Conservation (phyloP, 2,329 filamentous ascomycete species). For the Nemania sp. region DNA sequence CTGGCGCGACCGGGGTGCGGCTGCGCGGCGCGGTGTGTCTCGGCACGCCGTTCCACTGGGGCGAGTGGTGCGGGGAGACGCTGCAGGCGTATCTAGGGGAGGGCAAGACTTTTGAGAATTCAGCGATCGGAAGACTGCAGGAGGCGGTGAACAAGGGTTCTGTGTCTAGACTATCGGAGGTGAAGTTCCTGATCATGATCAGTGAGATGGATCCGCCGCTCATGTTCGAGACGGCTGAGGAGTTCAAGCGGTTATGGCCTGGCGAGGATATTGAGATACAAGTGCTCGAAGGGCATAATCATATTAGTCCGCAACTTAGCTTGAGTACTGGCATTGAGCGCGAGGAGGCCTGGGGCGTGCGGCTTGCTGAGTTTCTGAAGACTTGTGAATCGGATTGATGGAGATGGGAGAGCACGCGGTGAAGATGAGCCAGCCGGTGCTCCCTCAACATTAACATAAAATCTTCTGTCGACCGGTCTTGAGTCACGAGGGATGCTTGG, state of each 20-base stretch:
- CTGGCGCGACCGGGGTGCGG: constrained; percentile 20
- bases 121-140: constrained; percentile 29
- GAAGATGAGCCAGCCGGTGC: background rate
- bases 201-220: constrained; percentile 37
- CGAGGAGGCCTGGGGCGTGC: constrained; percentile 38
- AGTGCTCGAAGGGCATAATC: constrained; percentile 37
- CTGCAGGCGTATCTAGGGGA: constrained; percentile 33
- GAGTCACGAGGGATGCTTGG: too few species aligned
- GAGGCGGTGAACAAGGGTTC: constrained; percentile 23
- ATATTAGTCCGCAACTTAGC: constrained; percentile 36
- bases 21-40: constrained; percentile 32
- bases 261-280: constrained; percentile 24
- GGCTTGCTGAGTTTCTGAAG: constrained; percentile 32
- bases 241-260: constrained; percentile 32
- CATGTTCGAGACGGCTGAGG: constrained; percentile 27
- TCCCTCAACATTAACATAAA: too few species aligned
- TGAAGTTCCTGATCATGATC: constrained; percentile 30
- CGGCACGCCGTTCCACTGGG: constrained; percentile 36
- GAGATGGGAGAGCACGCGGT: background rate
- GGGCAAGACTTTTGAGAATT: constrained; percentile 29
- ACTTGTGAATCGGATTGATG: constrained; percentile 18
- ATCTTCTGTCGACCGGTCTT: too few species aligned
- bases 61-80: constrained; percentile 25
- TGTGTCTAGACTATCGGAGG: constrained; percentile 20
- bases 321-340: constrained; percentile 36